Evolutionary conservation across 768 basidiomycete species (phyloP), one percentile per base, ranked within the genome.

Genomic region (Atractiella rhizophila): DNA sequence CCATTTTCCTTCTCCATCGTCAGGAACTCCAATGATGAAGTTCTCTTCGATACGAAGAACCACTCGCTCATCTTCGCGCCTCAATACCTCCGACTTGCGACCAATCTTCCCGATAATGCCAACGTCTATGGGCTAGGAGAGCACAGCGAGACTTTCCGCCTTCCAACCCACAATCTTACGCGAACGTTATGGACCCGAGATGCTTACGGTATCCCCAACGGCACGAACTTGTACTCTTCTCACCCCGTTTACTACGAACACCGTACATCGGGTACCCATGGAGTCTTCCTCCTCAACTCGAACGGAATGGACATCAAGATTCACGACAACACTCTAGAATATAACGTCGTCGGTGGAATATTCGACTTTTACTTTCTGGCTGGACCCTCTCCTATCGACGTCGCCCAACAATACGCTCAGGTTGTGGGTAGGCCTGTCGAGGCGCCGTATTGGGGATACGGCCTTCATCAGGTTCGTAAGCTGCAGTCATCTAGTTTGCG

Each of bases 231-330:
- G 16, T 48, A 76, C 58, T 69, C 73, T 4, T 70, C 68, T 47
- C 75, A 77, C 51, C 74, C 76, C 0, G 59, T 76, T 31, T 77
- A 76, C 57, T 68, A 72, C 33, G 74, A 77, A 45, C 73, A 76
- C 43, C 66, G 75, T 31, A 56, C 61, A 9, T 68, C 67, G 0
- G 71, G 69, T 6, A 73, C 73, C 1, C 74, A 76, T 56, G 75
- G 68, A 12, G 74, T 77, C 24, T 68, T 75, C 52, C 54, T 77
- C 0, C 63, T 73, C 39, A 76, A 69, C 53, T 69, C 73, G 9
- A 69, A 74, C 48, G 76, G 76, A 0, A 76, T 78, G 73, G 76
- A 79, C 46, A n/a, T n/a, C n/a, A n/a, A n/a, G n/a, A 62, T 79
- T 60, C 75, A 76, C 52, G n/a, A n/a, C n/a, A n/a, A n/a, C n/a